These are phyloP conservation scores for Catharanthus roseus DNA, from an alignment of 257 asterid species.

Conservation along the genomic window DNA sequence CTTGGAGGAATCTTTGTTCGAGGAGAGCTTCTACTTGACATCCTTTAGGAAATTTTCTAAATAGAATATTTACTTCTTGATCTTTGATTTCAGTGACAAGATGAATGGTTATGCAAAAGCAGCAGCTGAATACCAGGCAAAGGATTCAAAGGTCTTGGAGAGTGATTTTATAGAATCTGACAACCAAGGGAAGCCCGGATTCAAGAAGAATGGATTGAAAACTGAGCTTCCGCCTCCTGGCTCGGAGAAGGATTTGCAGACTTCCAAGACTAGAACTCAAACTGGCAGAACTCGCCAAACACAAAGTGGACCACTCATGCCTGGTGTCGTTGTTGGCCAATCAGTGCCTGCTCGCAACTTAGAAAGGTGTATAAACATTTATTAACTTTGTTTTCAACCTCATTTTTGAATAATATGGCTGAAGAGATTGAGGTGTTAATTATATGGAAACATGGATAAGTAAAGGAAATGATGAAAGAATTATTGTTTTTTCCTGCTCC, in stretches of 20 bases:
- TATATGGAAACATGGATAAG: background rate
- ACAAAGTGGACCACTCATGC: slow-evolving; percentile 91
- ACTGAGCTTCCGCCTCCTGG: slow-evolving; percentile 40
- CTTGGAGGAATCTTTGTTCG: background rate
- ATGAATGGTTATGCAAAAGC: slow-evolving; percentile 33
- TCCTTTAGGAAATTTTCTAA: slow-evolving; percentile 1
- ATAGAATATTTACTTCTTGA: background rate
- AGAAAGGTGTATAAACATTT: slow-evolving; percentile 55
- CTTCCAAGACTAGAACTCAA: slow-evolving; percentile 48
- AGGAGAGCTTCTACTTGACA: background rate
- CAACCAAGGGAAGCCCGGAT: slow-evolving; percentile 33
- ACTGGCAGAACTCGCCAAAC: slow-evolving; percentile 59
- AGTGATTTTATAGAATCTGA: slow-evolving; percentile 37
- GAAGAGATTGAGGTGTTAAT: slow-evolving; percentile 2
- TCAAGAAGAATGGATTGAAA: slow-evolving; percentile 39
- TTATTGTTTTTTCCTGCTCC: background rate
- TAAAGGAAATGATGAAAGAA: background rate
- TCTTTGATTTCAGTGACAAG: slow-evolving; percentile 44
- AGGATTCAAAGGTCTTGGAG: slow-evolving; percentile 37
- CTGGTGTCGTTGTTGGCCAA: slow-evolving; percentile 55
- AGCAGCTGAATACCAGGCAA: slow-evolving; percentile 32
- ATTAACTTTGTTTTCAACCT: slow-evolving; percentile 17
- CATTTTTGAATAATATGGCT: slow-evolving; percentile 14
- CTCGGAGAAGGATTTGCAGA: slow-evolving; percentile 53
- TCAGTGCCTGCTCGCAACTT: slow-evolving; percentile 46